These are phyloP conservation scores for Tinospora cordifolia DNA, from an alignment of 164 flowering plant species.

Conservation along the genomic window DNA sequence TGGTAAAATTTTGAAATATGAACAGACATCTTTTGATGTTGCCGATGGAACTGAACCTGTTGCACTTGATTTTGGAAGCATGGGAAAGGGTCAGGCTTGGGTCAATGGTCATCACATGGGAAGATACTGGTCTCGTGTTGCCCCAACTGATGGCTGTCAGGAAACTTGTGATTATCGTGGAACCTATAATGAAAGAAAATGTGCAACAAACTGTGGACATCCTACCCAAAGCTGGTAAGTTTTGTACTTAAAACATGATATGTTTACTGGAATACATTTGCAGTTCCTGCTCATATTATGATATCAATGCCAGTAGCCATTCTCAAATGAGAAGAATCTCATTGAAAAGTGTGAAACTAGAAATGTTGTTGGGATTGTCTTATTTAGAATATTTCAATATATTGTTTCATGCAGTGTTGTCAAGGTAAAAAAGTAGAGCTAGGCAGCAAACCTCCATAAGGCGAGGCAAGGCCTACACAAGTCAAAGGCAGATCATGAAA, in stretches of 20 bases:
- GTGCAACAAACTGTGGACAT: conserved; percentile 71
- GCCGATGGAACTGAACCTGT: conserved; percentile 66
- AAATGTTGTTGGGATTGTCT: no score
- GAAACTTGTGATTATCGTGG: conserved; percentile 79
- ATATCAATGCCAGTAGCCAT: no score
- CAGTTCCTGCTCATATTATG: neutral
- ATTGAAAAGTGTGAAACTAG: no score
- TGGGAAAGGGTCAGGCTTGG: conserved; percentile 99
- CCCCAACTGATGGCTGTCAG: conserved; percentile 68
- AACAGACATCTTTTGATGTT: conserved; percentile 63
- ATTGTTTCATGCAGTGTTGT: no score
- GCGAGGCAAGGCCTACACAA: no score
- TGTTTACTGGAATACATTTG: neutral
- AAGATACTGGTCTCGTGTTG: conserved; percentile 66
- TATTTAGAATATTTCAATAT: no score
- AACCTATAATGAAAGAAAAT: conserved; percentile 52
- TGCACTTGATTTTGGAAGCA: conserved; percentile 66
- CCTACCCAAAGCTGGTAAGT: conserved; percentile 75
- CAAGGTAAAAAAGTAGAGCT: no score
- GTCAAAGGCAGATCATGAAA: no score
- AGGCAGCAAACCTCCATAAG: no score
- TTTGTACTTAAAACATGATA: neutral
- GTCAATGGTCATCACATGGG: conserved; percentile 91
- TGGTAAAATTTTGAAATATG: neutral
- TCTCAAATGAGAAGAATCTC: no score